Base-by-base conservation (phyloP, 1,284 basidiomycete genomes). In the Rhizopogon hawkerae region DNA sequence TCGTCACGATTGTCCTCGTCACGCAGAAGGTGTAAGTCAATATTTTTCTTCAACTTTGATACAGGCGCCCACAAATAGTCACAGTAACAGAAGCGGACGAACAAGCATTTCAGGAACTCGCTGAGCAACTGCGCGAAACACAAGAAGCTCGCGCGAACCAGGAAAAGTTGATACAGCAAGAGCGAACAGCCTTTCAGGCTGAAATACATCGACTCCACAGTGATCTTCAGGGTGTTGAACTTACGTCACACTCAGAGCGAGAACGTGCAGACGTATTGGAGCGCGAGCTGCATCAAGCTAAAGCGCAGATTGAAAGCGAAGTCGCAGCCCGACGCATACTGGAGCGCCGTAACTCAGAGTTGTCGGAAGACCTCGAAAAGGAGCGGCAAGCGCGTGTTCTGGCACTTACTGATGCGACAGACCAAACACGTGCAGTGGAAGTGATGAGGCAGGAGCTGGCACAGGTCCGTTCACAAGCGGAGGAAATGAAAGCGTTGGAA, bases 401-500 rank as follows among this genome's bases (percentile, higher is more conserved):
- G 8, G 87, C 85, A 0, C 65, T 90, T 9, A 69, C 78, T 0
- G 85, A 90, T 57, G 84, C 81, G 37, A 85, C 78, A 31, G 78
- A 78, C 51, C 83, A 79, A 63, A 78, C 79, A 9, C 73, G 70
- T 52, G 69, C 75, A 35, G 76, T 84, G 0, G 85, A 89, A 51
- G 65, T 71, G 6, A 65, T 90, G 43, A 79, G 85, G 49, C 79
- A 81, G 54, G 87, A 93, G 59, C 73, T 92, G 9, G 69, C 74
- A 0, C 79, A 79, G 50, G 77, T 77, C 1, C 72, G 77, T 26
- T 69, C 75, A 1, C 81, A 85, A 56, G 77, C 83, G 35, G 83
- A 87, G 53, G 85, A 87, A 50, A 76, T 86, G n/a, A 83, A 86
- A 58, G 69, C 73, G 11, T 70, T 89, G 37, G 87, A 90, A 64